Conservation (phyloP, 495 filamentous ascomycete species). For the Hypoxylon crocopeplum region DNA sequence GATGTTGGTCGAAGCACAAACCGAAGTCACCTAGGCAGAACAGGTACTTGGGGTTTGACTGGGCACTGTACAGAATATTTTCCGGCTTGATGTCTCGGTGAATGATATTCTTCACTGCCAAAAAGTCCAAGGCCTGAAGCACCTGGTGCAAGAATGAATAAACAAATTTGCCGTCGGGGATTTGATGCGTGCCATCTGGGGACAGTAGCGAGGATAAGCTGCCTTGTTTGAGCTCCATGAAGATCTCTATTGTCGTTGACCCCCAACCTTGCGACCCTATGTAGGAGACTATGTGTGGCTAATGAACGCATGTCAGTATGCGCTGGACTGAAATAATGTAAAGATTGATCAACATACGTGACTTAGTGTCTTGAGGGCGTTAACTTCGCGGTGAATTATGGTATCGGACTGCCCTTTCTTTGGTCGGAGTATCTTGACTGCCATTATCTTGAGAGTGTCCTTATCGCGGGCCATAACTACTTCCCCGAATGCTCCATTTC, state of each 20-base stretch:
- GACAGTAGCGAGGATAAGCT: too few relatives aligned
- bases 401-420: background rate
- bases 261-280: background rate
- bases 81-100: constrained; percentile 78
- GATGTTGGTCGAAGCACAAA: constrained; percentile 3
- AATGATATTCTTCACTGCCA: constrained; percentile 58
- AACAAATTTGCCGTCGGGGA: background rate
- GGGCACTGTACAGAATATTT: constrained; percentile 61
- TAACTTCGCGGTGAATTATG: background rate
- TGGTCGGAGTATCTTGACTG: background rate
- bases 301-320: background rate
- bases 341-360: background rate
- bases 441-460: background rate
- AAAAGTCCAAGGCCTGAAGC: constrained; percentile 34
- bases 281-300: background rate
- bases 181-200: background rate
- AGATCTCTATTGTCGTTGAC: background rate
- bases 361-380: background rate
- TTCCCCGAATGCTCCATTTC: background rate
- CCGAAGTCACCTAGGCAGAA: constrained; percentile 40
- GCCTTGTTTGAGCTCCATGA: background rate
- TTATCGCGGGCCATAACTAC: background rate
- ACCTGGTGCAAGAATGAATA: constrained; percentile 13
- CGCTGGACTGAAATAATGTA: background rate
- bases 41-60: background rate